Evolutionary conservation across 352 stramenopile genomes (phyloP).

Genomic region (Phytophthora lateralis): DNA sequence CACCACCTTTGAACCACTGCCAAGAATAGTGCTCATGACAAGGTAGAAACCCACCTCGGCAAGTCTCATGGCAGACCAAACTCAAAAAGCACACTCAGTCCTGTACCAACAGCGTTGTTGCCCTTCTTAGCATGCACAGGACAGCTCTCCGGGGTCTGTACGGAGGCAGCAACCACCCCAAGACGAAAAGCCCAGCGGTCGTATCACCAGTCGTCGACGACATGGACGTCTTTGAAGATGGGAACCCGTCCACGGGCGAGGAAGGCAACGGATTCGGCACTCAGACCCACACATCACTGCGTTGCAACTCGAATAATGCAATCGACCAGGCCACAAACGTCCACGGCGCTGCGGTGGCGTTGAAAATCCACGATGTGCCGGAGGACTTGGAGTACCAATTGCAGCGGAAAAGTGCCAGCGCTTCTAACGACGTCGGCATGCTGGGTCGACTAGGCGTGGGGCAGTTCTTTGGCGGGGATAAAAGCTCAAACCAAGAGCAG

Average conservation of each 20-base stretch:
- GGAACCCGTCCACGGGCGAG: slow-evolving; percentile 26
- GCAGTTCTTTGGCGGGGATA: slow-evolving; percentile 30
- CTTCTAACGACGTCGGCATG: slow-evolving; percentile 12
- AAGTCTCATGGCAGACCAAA: slow-evolving; percentile 1
- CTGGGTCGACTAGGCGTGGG: slow-evolving; percentile 25
- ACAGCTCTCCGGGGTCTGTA: slow-evolving; percentile 50
- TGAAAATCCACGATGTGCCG: slow-evolving; percentile 35
- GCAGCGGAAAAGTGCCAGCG: slow-evolving; percentile 33
- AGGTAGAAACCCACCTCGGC: slow-evolving; percentile 15
- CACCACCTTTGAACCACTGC: background rate
- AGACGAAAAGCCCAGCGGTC: slow-evolving; percentile 56
- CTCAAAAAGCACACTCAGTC: slow-evolving; percentile 2
- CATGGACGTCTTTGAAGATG: slow-evolving; percentile 33
- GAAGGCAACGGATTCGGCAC: slow-evolving; percentile 32
- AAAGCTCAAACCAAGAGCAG: slow-evolving; percentile 49
- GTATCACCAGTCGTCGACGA: slow-evolving; percentile 58
- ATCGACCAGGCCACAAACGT: slow-evolving; percentile 8
- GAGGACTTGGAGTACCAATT: slow-evolving; percentile 32
- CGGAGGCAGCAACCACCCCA: slow-evolving; percentile 31
- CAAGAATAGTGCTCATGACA: slow-evolving; percentile 27
- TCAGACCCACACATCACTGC: slow-evolving; percentile 9
- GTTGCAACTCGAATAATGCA: slow-evolving; percentile 20
- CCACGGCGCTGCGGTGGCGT: slow-evolving; percentile 22
- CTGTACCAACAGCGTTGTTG: slow-evolving; percentile 4
- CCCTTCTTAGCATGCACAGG: slow-evolving; percentile 43